Evolutionary conservation across 2,329 filamentous ascomycete species (phyloP).

Genomic region (Byssothecium circinans): DNA sequence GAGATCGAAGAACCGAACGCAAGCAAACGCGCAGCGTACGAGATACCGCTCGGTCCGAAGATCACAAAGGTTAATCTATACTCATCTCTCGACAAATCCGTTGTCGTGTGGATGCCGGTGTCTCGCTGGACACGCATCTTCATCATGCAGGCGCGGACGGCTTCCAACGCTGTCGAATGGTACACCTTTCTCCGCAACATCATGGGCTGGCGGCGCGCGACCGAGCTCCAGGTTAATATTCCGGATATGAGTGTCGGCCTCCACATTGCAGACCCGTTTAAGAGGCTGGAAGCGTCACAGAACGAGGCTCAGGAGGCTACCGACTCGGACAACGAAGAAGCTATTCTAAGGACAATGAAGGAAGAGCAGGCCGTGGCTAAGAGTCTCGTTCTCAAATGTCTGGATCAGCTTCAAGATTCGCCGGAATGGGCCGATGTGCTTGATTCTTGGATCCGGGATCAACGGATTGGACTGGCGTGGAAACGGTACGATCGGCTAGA

Average conservation of each 20-base stretch:
- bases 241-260: conserved; percentile 64
- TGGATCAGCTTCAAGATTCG: conserved; percentile 60
- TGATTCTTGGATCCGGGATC: conserved; percentile 59
- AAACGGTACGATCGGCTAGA: conserved; percentile 69
- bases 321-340: conserved; percentile 50
- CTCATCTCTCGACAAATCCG: conserved; percentile 67
- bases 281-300: conserved; percentile 51
- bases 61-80: conserved; percentile 63
- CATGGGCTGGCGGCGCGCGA: conserved; percentile 60
- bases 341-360: conserved; percentile 47
- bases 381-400: conserved; percentile 59
- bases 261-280: conserved; percentile 62
- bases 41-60: conserved; percentile 59
- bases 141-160: conserved; percentile 63
- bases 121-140: conserved; percentile 58
- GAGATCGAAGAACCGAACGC: conserved; percentile 56
- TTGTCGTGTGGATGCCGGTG: conserved; percentile 63
- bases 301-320: conserved; percentile 46
- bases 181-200: conserved; percentile 65
- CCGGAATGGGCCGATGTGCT: conserved; percentile 63
- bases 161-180: conserved; percentile 67
- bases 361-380: conserved; percentile 60
- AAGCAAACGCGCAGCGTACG: conserved; percentile 58
- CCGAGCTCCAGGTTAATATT: conserved; percentile 61
- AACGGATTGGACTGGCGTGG: conserved; percentile 67